Evolutionary conservation across 305 asterid species (phyloP).

Genomic region (Fraxinus xanthoxyloides): DNA sequence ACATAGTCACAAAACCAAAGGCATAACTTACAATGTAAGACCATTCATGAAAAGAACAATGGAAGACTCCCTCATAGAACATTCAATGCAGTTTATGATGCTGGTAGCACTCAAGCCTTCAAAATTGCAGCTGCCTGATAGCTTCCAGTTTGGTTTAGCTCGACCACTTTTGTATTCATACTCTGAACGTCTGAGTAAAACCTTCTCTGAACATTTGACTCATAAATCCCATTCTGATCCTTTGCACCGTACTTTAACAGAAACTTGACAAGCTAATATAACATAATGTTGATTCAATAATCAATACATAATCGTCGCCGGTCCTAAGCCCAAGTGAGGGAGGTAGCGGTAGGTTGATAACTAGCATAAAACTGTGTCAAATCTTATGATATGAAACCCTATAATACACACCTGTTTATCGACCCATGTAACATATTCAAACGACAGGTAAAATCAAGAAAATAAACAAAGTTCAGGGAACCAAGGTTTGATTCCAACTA

Average conservation of each 20-base stretch:
- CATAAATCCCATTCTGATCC: constrained; percentile 21
- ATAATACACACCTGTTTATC: constrained; percentile 33
- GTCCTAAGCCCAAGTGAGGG: background rate
- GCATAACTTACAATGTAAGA: background rate
- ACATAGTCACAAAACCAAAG: background rate
- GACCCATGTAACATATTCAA: constrained; percentile 31
- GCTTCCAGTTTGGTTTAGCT: constrained; percentile 18
- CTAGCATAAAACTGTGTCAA: background rate
- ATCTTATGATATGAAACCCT: constrained; percentile 7
- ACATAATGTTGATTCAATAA: constrained; percentile 11
- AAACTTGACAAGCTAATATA: background rate
- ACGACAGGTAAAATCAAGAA: constrained; percentile 28
- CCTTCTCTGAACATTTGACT: constrained; percentile 15
- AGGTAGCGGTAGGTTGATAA: background rate
- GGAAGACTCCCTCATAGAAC: background rate
- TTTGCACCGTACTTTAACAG: background rate
- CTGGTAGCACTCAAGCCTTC: background rate
- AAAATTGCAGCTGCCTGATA: constrained; percentile 9
- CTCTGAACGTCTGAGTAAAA: background rate
- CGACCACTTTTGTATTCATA: constrained; percentile 14
- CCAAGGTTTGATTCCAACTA: constrained; percentile 31
- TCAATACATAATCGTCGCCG: background rate
- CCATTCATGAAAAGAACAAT: background rate
- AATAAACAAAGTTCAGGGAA: constrained; percentile 29
- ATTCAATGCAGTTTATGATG: background rate